These are phyloP conservation scores for Microdochium trichocladiopsis DNA, from an alignment of 2,329 filamentous ascomycete species.

Conservation along the genomic window DNA sequence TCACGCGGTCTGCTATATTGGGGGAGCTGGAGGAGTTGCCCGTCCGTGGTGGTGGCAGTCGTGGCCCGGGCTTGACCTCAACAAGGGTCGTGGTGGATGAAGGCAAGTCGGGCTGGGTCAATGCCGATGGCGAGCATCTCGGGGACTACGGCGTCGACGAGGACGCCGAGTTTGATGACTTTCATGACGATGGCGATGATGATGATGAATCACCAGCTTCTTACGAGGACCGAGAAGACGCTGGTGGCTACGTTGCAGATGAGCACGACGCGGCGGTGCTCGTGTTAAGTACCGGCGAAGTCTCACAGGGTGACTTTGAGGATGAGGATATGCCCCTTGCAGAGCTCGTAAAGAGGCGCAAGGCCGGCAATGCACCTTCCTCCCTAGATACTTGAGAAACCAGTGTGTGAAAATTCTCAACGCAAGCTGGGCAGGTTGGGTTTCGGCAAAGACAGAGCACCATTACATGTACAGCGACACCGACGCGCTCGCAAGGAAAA, in stretches of 20 bases:
- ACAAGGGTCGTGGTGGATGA: slow-evolving; percentile 19
- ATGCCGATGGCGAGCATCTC: slow-evolving; percentile 67
- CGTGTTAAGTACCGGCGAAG: neutral
- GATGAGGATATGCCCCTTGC: slow-evolving; percentile 62
- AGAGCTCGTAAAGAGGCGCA: slow-evolving; percentile 55
- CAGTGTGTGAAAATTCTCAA: no score
- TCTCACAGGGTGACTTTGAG: slow-evolving; percentile 11
- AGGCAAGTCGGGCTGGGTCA: slow-evolving; percentile 60
- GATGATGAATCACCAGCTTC: no score
- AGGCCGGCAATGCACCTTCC: slow-evolving; percentile 10
- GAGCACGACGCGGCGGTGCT: slow-evolving; percentile 12
- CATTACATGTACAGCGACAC: no score
- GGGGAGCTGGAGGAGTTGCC: slow-evolving; percentile 41
- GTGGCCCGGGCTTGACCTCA: no score
- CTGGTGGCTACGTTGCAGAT: slow-evolving; percentile 13
- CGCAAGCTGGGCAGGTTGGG: no score
- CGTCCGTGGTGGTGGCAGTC: neutral
- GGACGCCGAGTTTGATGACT: slow-evolving; percentile 46
- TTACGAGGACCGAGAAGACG: slow-evolving; percentile 12
- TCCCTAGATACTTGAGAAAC: no score
- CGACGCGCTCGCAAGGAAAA: no score
- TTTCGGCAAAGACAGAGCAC: no score
- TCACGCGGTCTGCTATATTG: slow-evolving; percentile 28
- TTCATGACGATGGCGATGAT: neutral
- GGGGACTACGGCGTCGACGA: slow-evolving; percentile 77